phyloP scores from a whole-genome alignment of 2,329 filamentous ascomycete genomes.

The Calonectria henricotiae region DNA sequence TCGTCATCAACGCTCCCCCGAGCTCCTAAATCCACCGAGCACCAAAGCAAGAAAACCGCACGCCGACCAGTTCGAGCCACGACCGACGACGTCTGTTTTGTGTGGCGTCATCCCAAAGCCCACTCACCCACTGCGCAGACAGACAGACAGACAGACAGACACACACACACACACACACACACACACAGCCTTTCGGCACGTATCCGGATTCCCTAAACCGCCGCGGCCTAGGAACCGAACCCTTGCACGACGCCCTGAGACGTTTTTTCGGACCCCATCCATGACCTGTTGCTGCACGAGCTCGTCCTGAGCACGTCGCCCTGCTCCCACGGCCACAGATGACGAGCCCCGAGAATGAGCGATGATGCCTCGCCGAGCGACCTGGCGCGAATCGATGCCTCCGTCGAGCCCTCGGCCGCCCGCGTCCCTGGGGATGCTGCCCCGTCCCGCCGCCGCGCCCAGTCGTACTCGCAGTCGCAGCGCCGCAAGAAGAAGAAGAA shows the following conservation, averaged over 20 bases:
- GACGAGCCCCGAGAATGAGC: slow-evolving; percentile 66
- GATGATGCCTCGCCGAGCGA: slow-evolving; percentile 66
- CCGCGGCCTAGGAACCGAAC: not conserved
- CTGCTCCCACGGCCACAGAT: slow-evolving; percentile 51
- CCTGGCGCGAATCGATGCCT: slow-evolving; percentile 56
- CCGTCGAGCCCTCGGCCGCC: slow-evolving; percentile 40
- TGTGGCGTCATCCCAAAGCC: slow-evolving; percentile 12
- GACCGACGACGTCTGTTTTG: not conserved
- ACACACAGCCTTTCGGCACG: slow-evolving; percentile 1
- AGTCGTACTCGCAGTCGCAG: slow-evolving; percentile 52
- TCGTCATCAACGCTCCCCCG: slow-evolving; percentile 7
- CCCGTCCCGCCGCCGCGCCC: slow-evolving; percentile 34
- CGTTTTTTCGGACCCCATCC: slow-evolving; percentile 20
- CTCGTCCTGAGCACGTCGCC: slow-evolving; percentile 47
- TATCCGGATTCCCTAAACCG: slow-evolving; percentile 18
- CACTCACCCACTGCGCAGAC: not conserved
- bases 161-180: too few relatives aligned
- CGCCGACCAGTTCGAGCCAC: too few relatives aligned
- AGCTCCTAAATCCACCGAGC: slow-evolving; percentile 15
- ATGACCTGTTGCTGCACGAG: slow-evolving; percentile 49
- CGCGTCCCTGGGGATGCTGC: slow-evolving; percentile 45
- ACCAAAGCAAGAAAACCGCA: not conserved
- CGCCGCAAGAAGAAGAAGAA: slow-evolving; percentile 59
- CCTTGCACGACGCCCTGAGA: slow-evolving; percentile 10
- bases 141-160: too few relatives aligned